phyloP scores from a whole-genome alignment of 768 basidiomycete genomes.

The Myochromella boudieri region DNA sequence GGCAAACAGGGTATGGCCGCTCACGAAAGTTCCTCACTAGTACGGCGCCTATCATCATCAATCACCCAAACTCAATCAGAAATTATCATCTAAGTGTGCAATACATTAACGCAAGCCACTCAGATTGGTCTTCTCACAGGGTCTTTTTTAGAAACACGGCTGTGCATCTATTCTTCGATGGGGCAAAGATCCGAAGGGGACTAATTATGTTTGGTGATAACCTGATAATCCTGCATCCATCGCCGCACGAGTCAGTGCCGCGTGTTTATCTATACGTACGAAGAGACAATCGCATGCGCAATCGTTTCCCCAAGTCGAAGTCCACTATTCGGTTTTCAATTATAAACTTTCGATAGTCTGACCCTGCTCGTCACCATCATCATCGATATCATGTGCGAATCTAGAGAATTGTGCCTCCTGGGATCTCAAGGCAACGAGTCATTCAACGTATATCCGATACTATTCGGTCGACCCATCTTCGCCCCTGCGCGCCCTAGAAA shows the following conservation, averaged over 20 bases:
- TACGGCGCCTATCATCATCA: slow-evolving; percentile 1
- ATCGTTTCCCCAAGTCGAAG: no score
- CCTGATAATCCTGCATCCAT: not conserved
- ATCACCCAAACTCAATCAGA: slow-evolving; percentile 6
- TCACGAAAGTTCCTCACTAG: not conserved
- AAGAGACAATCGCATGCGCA: not conserved
- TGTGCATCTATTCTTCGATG: not conserved
- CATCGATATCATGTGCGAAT: not conserved
- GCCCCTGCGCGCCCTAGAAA: not conserved
- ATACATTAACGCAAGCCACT: slow-evolving; percentile 5
- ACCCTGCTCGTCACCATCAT: slow-evolving; percentile 1
- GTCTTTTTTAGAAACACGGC: not conserved
- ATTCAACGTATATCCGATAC: slow-evolving; percentile 1
- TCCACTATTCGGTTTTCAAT: no score
- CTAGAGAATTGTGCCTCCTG: not conserved
- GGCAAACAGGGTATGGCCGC: no score
- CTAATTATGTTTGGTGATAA: slow-evolving; percentile 2
- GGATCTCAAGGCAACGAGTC: not conserved
- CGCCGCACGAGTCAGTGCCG: not conserved
- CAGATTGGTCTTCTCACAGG: not conserved
- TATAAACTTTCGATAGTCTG: not conserved
- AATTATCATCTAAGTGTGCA: not conserved
- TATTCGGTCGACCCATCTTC: slow-evolving; percentile 8
- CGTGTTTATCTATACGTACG: not conserved
- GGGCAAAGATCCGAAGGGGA: slow-evolving; percentile 1